These are phyloP conservation scores for Phoenix roebelenii DNA, from an alignment of 176 grass and related monocot genomes.

Conservation along the genomic window DNA sequence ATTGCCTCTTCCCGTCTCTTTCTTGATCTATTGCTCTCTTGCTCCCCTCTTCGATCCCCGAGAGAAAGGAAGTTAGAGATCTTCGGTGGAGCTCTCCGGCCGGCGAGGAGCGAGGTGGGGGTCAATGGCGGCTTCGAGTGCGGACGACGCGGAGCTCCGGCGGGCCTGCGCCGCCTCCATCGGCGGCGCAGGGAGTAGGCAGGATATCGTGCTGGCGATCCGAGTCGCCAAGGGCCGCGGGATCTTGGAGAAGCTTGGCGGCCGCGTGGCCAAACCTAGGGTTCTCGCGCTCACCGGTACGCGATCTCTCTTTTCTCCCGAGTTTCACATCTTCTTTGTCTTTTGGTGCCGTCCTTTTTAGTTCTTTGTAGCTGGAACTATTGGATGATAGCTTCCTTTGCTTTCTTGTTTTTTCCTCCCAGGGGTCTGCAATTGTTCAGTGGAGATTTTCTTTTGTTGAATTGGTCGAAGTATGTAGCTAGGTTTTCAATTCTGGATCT, in stretches of 20 bases:
- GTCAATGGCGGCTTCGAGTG: slow-evolving; percentile 73
- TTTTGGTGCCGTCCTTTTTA: too few species aligned
- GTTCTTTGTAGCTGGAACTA: slow-evolving; percentile 2
- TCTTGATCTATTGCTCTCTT: too few species aligned
- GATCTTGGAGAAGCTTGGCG: slow-evolving; percentile 99
- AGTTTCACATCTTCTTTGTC: not conserved
- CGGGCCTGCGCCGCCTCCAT: slow-evolving; percentile 61
- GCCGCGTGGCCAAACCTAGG: slow-evolving; percentile 81
- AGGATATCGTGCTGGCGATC: slow-evolving; percentile 81
- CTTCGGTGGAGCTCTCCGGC: not conserved
- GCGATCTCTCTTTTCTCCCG: not conserved
- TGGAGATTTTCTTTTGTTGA: too few species aligned
- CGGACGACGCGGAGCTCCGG: slow-evolving; percentile 76
- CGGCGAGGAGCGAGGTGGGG: not conserved
- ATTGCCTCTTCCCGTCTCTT: too few species aligned
- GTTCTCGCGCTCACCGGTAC: slow-evolving; percentile 77
- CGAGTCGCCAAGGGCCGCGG: slow-evolving; percentile 93
- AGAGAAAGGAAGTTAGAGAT: too few species aligned
- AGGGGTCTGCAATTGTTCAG: too few species aligned
- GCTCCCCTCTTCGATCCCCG: too few species aligned
- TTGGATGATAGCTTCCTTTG: not conserved
- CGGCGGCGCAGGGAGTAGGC: slow-evolving; percentile 51
- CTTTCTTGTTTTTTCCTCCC: too few species aligned
- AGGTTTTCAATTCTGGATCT: too few species aligned
- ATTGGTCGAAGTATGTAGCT: too few species aligned